Evolutionary conservation across 2,329 filamentous ascomycete genomes (phyloP).

Genomic region (Penicillium janthinellum): DNA sequence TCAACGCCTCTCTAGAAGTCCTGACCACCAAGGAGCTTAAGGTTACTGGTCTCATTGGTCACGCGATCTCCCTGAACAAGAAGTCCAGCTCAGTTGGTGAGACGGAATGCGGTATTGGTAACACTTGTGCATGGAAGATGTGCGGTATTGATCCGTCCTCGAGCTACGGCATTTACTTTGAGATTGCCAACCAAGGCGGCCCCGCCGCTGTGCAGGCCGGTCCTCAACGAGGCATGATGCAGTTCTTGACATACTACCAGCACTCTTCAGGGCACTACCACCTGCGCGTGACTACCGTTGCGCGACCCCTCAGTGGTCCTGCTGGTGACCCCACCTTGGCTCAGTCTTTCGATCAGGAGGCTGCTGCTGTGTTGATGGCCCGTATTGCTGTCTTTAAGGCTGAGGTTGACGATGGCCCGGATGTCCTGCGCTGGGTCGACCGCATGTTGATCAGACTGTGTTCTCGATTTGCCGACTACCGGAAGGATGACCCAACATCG

Average conservation of each 20-base stretch:
- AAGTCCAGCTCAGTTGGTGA: constrained; percentile 96
- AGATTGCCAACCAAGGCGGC: constrained; percentile 91
- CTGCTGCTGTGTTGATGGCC: constrained; percentile 97
- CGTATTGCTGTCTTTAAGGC: constrained; percentile 98
- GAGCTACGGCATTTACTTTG: constrained; percentile 96
- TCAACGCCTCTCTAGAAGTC: constrained; percentile 94
- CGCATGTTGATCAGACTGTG: constrained; percentile 97
- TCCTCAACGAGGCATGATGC: constrained; percentile 91
- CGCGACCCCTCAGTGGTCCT: constrained; percentile 86
- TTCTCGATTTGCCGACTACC: constrained; percentile 94
- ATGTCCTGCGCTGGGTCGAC: constrained; percentile 96
- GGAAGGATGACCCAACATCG: constrained; percentile 96
- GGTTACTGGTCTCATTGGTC: constrained; percentile 94
- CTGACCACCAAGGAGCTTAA: constrained; percentile 97
- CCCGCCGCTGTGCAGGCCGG: constrained; percentile 81
- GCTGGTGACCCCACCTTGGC: constrained; percentile 93
- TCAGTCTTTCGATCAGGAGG: constrained; percentile 97
- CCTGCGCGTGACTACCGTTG: constrained; percentile 90
- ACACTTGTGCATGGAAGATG: constrained; percentile 99
- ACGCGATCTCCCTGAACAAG: constrained; percentile 95
- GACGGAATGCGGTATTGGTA: constrained; percentile 96
- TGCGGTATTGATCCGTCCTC: constrained; percentile 93
- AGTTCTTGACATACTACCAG: constrained; percentile 98
- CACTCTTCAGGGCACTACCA: constrained; percentile 96
- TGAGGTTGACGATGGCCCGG: constrained; percentile 97